Evolutionary conservation across 2,329 filamentous ascomycete genomes (phyloP), one percentile per base, ranked within the genome.

Genomic region (Talaromyces sp.): DNA sequence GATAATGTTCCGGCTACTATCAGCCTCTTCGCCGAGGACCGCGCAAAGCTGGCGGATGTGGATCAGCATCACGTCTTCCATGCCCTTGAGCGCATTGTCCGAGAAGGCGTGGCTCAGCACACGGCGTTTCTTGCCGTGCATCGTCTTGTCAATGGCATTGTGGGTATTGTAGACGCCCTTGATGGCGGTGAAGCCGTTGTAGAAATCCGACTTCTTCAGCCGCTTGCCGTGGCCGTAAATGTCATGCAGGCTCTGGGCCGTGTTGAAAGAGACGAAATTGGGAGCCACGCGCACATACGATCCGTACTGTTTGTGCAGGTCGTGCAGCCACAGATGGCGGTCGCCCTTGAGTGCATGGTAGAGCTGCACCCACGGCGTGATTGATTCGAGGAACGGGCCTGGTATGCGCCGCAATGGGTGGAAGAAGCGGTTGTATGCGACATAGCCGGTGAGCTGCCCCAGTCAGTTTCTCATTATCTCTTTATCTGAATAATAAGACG

Each of bases 191-290:
- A 90, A 91, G 47, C 87, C 87, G 66, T 89, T 84, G 78, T 91
- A 91, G 77, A 91, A 91, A 67, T 87, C 82, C 47, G 87, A 83
- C 76, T 91, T 91, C 59, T 74, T 69, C n/a, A 78, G 64, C 1
- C 69, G 67, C 61, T 77, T 78, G 5, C 75, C 74, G 51, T 76
- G 73, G 1, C 75, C 74, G 60, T 78, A 78, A 58, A 78, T 78
- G 53, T 77, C 75, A 61, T 73, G 70, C 5, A 75, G 65, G 4
- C 89, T 88, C 7, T 83, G 82, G 64, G 83, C 84, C 60, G 86
- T 88, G 80, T 95, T 94, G 78, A 96, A 85, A 0, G 88, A 91
- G 50, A 96, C 78, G 63, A 85, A 86, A 74, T 92, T 91, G 52
- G 91, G 91, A 0, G 89, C 89, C 66, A 89, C 90, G 31, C 91